Evolutionary conservation across 2,329 filamentous ascomycete species (phyloP), one percentile per base, ranked within the genome.

Genomic region (Alternaria burnsii): DNA sequence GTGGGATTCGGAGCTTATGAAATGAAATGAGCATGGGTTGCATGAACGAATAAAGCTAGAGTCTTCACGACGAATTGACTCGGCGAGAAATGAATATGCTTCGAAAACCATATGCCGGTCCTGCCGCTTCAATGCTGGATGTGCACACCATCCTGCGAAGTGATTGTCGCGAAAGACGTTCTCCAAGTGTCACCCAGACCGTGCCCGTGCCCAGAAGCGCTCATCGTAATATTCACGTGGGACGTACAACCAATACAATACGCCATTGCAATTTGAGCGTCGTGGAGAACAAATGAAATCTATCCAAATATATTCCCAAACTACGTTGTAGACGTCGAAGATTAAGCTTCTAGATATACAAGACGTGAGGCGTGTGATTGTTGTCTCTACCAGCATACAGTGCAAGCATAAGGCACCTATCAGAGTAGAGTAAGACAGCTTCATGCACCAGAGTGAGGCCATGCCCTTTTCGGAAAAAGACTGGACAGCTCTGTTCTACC

Each of bases 1-100:
- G 55, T 58, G 57, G 57, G 57, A 59, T 56, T 59, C 57, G 57
- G 57, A 56, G 57, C 57, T 59, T 52, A 56, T 59, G 57, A 59
- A 48, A 59, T 51, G 32, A 55, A 56, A 56, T 51, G 57, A 59
- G 46, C 57, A 59, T 59, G 57, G 57, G 57, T 41, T 56, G 52
- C 52, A 59, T 59, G 57, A 59, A 59, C 44, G 53, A 59, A 59
- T 34, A 51, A 48, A 38, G 57, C 57, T 56, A 46, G 46, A 36
- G 57, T 59, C 57, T 59, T 59, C 57, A 59, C 55, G 50, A 54
- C 46, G 57, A 59, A 59, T 59, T 38, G 57, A 59, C 57, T 59
- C 52, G 46, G 57, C 57, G 46, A 56, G 52, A 59, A 59, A 59
- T 59, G 57, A 59, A 59, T 59, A 56, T 44, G 52, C 57, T 59